A percentile compares a stretch with the other conserved stretches of the same genome.
Conservation (phyloP, 495 filamentous ascomycete species). For the Tuber umbilicatum region DNA sequence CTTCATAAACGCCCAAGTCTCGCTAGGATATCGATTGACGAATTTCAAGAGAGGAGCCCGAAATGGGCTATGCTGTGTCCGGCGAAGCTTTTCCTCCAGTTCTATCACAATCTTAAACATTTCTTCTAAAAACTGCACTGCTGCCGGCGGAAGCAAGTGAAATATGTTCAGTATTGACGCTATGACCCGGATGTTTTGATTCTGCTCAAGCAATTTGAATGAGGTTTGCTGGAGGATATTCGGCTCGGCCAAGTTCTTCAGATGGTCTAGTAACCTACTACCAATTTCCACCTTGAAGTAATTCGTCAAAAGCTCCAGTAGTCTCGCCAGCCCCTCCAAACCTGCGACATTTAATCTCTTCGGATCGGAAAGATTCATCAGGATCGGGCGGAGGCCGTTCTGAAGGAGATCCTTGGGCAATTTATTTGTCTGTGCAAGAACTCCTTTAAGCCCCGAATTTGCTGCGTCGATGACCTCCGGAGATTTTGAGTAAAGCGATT, state of each 20-base stretch:
- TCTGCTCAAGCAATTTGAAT: slow-evolving; percentile 88
- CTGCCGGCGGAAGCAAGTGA: slow-evolving; percentile 81
- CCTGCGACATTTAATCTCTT: slow-evolving; percentile 82
- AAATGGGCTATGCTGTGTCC: slow-evolving; percentile 92
- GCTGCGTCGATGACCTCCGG: slow-evolving; percentile 89
- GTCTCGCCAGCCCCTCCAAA: slow-evolving; percentile 79
- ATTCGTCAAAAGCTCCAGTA: slow-evolving; percentile 84
- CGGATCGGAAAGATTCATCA: slow-evolving; percentile 92
- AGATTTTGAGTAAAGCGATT: slow-evolving; percentile 85
- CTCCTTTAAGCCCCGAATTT: slow-evolving; percentile 74
- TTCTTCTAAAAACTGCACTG: slow-evolving; percentile 80
- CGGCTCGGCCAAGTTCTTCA: slow-evolving; percentile 82
- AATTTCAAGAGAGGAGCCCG: slow-evolving; percentile 87
- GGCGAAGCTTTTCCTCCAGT: slow-evolving; percentile 73
- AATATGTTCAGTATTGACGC: slow-evolving; percentile 93
- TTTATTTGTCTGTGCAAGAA: slow-evolving; percentile 81
- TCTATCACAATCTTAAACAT: slow-evolving; percentile 83
- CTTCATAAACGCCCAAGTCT: slow-evolving; percentile 72
- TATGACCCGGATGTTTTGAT: slow-evolving; percentile 82
- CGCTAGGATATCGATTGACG: slow-evolving; percentile 82
- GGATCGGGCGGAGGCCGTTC: slow-evolving; percentile 83
- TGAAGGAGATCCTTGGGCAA: slow-evolving; percentile 93
- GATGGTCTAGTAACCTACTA: slow-evolving; percentile 78
- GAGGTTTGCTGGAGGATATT: slow-evolving; percentile 76
- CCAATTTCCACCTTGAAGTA: slow-evolving; percentile 99